Evolutionary conservation across 2,329 filamentous ascomycete species (phyloP).

Genomic region (Ophiosphaerella narmari): DNA sequence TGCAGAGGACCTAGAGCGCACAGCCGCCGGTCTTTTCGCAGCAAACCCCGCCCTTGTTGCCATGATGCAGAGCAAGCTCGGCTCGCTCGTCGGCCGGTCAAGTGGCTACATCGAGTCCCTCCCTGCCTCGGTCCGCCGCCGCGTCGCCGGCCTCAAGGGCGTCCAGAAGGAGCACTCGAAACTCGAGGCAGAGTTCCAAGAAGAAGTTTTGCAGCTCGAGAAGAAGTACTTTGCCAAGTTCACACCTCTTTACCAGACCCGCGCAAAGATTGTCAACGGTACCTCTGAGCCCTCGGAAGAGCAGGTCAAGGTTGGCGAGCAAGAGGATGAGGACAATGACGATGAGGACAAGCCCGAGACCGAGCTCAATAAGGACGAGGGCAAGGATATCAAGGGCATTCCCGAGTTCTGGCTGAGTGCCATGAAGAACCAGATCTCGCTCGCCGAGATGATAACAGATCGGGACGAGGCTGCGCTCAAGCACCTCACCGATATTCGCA

Average conservation of each 20-base stretch:
- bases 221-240: constrained; percentile 99
- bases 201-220: constrained; percentile 96
- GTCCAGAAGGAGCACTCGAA: constrained; percentile 99
- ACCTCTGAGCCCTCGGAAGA: constrained; percentile 80
- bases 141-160: constrained; percentile 93
- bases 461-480: constrained; percentile 94
- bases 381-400: constrained; percentile 72
- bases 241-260: constrained; percentile 94
- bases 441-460: constrained; percentile 98
- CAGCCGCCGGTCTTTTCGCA: constrained; percentile 90
- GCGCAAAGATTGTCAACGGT: constrained; percentile 90
- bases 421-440: constrained; percentile 98
- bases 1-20: constrained; percentile 86
- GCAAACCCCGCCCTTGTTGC: constrained; percentile 92
- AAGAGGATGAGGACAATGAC: constrained; percentile 70
- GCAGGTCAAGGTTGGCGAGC: constrained; percentile 85
- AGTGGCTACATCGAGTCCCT: constrained; percentile 98
- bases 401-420: constrained; percentile 99
- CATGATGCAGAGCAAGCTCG: constrained; percentile 97
- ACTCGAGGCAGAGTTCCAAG: constrained; percentile 97
- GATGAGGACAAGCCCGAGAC: constrained; percentile 55
- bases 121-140: constrained; percentile 83
- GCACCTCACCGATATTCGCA: constrained; percentile 87
- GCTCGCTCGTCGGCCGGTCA: constrained; percentile 88
- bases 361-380: constrained; percentile 64